Base-by-base conservation (phyloP, 805 yeast genomes). In the Candida tammaniensis region DNA sequence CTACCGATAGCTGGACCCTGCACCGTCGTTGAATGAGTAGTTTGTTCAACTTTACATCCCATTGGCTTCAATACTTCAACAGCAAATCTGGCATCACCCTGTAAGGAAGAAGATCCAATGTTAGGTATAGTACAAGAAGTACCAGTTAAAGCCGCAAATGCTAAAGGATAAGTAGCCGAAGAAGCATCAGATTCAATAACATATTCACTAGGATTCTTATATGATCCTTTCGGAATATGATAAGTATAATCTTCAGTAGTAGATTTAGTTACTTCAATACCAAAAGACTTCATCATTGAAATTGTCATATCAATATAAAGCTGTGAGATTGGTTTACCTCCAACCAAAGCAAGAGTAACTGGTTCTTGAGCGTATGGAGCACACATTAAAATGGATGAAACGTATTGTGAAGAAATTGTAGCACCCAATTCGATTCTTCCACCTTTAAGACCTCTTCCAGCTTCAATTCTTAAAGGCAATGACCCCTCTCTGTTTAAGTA, bases 1-100 rank as follows among this genome's bases (percentile, higher is more conserved):
- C 59, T 40, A 11, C 94, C 94, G 24, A 62, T 61, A 13, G 83
- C 68, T 5, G 97, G 96, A 30, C 97, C 98, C 26, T 82, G 77
- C 7, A 93, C 98, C 0, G 97, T 88, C 0, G 98, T 93, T 2
- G 94, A 80, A 2, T 84, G 78, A 1, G 74, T 82, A 2, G 93
- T 77, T 65, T 93, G 98, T 27, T 61, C 71, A 16, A 93, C 98
- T 2, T 53, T 64, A 60, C 98, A 93, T 2, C 98, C 98, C 98
- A 93, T 93, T 35, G 96, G 96, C 46, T 65, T 71, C 55, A 93
- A 70, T 5, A 93, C 97, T 51, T 89, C 97, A 23, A 79, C 82
- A 2, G 98, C 98, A 62, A 93, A 93, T 52, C 89, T 75, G 1
- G 98, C 96, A 63, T 93, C 98, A 41, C 98, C 98, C 63, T 93